Conservation (phyloP, 23 red algal species). For the Gracilaria caudata region DNA sequence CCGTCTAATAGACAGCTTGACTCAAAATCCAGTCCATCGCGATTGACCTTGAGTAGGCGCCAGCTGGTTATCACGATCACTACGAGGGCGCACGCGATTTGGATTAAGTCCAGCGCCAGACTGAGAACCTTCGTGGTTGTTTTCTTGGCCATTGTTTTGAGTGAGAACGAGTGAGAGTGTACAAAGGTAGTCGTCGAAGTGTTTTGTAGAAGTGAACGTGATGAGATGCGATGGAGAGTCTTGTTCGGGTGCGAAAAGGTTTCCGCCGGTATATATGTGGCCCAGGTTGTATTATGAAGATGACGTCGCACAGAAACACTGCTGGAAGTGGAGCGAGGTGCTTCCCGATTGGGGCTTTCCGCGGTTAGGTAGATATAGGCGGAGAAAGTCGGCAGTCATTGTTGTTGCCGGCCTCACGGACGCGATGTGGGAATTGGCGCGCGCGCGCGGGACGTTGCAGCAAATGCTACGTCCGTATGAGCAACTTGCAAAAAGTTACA, state of each 20-base stretch:
- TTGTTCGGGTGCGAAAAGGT: not conserved
- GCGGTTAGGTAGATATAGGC: no score
- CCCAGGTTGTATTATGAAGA: not conserved
- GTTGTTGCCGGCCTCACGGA: no score
- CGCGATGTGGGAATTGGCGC: no score
- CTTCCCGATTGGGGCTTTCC: no score
- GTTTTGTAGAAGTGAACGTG: no score
- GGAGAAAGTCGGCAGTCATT: no score
- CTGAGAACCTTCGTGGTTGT: conserved; percentile 3
- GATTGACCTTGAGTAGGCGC: conserved; percentile 22
- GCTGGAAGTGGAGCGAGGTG: not conserved
- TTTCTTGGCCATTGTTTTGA: conserved; percentile 11
- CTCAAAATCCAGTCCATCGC: not conserved
- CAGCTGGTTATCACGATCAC: conserved; percentile 47
- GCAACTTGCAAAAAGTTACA: no score
- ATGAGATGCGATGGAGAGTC: not conserved
- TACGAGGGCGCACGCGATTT: conserved; percentile 27
- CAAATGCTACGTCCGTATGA: no score
- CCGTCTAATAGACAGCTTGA: conserved; percentile 44
- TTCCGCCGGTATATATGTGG: not conserved
- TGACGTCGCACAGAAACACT: not conserved
- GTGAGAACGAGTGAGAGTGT: not conserved
- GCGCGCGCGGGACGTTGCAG: no score
- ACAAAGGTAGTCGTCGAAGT: not conserved
- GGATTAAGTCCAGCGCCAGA: conserved; percentile 37